Conservation (phyloP, 1,284 basidiomycete genomes). For the Earliella scabrosa region DNA sequence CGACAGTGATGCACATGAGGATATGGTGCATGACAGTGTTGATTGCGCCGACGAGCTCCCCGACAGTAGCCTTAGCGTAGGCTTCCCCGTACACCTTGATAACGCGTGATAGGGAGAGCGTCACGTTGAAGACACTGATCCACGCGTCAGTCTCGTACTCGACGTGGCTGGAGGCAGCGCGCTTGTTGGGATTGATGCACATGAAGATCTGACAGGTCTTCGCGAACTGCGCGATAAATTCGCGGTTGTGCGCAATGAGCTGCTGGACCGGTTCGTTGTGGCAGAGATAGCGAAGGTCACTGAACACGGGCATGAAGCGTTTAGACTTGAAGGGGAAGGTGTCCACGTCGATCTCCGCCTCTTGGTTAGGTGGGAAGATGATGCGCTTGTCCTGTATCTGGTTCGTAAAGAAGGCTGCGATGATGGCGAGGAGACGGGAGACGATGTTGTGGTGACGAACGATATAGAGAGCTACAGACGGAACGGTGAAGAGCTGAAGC, state of each 20-base stretch:
- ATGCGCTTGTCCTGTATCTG: constrained; percentile 76
- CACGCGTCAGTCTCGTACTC: constrained; percentile 95
- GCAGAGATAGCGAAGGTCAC: constrained; percentile 80
- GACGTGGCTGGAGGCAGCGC: constrained; percentile 83
- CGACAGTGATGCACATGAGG: constrained; percentile 69
- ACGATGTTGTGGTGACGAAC: constrained; percentile 79
- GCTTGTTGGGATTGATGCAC: constrained; percentile 87
- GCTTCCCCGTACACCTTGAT: constrained; percentile 90
- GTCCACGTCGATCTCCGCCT: constrained; percentile 73
- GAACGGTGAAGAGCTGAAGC: constrained; percentile 89
- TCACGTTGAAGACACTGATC: constrained; percentile 93
- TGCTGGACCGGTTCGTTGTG: constrained; percentile 79
- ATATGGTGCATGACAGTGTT: constrained; percentile 75
- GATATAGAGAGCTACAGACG: constrained; percentile 81
- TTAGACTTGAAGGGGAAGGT: constrained; percentile 90
- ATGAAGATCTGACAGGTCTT: constrained; percentile 87
- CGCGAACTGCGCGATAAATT: constrained; percentile 61
- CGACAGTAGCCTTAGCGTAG: constrained; percentile 59
- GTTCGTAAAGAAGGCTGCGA: constrained; percentile 88
- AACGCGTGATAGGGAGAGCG: constrained; percentile 84
- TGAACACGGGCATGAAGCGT: constrained; percentile 90
- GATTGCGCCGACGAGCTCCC: constrained; percentile 73
- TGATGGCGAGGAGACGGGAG: constrained; percentile 77
- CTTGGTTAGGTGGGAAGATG: constrained; percentile 50
- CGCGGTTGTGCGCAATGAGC: constrained; percentile 69